Percentiles rank a stretch among this genome's conserved stretches.
Evolutionary conservation across 2,329 filamentous ascomycete species (phyloP).

Genomic region (Claviceps capensis): DNA sequence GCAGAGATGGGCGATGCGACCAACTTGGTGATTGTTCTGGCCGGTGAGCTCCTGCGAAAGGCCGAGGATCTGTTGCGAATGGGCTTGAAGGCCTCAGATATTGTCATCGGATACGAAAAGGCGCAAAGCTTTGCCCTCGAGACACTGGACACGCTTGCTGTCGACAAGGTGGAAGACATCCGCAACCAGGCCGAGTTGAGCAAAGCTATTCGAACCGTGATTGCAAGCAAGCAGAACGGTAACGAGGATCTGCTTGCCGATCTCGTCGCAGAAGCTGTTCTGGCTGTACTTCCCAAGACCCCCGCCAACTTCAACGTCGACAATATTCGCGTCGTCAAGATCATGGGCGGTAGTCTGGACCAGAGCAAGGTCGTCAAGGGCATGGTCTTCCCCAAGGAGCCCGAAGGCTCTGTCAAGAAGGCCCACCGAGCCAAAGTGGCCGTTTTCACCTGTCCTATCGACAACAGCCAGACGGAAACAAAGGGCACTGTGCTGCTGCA

Average conservation of each 20-base stretch:
- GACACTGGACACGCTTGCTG: slow-evolving; percentile 71
- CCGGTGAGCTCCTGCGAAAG: slow-evolving; percentile 90
- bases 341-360: slow-evolving; percentile 92
- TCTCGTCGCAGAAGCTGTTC: slow-evolving; percentile 71
- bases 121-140: slow-evolving; percentile 81
- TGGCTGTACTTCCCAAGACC: slow-evolving; percentile 91
- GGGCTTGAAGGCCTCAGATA: slow-evolving; percentile 97
- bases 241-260: slow-evolving; percentile 78
- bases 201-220: slow-evolving; percentile 91
- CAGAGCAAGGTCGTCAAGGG: slow-evolving; percentile 92
- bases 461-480: slow-evolving; percentile 92
- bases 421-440: slow-evolving; percentile 87
- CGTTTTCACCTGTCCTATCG: slow-evolving; percentile 92
- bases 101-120: slow-evolving; percentile 90
- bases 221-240: slow-evolving; percentile 93
- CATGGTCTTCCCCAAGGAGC: slow-evolving; percentile 96
- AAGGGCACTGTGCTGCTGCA: slow-evolving; percentile 95
- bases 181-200: slow-evolving; percentile 68
- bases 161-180: slow-evolving; percentile 83
- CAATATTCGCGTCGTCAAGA: slow-evolving; percentile 98
- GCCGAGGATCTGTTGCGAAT: slow-evolving; percentile 92
- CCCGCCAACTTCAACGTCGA: slow-evolving; percentile 95
- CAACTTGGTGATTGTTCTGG: slow-evolving; percentile 90
- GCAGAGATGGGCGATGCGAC: slow-evolving; percentile 98
- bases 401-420: slow-evolving; percentile 86